Evolutionary conservation across 352 stramenopile genomes (phyloP), one percentile per base, ranked within the genome.

Genomic region (Globisporangium alternatum): DNA sequence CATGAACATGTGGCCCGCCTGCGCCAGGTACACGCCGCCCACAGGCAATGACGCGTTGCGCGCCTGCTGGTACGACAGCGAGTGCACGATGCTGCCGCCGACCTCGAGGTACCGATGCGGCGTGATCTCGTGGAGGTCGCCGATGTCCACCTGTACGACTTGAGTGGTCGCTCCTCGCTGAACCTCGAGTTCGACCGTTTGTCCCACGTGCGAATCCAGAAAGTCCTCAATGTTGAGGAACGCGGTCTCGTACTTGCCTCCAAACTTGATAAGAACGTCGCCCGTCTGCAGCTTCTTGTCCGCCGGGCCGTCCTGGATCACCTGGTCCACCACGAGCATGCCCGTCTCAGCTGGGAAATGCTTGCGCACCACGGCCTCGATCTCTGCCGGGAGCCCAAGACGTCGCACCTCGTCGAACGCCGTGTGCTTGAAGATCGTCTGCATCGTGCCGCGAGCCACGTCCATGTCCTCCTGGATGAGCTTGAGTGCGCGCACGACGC

Each of bases 1-100:
- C 69, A 95, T 89, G 56, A 98, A 88, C 89, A 98, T 97, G 74
- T 96, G 91, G 1, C 90, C 91, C 5, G 89, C 79, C 60, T 95
- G 84, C 2, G 90, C 89, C 62, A 97, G 64, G 73, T 95, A 96
- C 17, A 97, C 88, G 3, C 81, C 76, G 9, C 83, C 85, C 2
- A 91, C 77, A 0, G 81, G 75, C 10, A 96, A 65, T 33, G 89
- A 93, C 33, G 86, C 81, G 49, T 96, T 97, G 21, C 86, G 74
- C 19, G 88, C 87, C 73, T 96, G 86, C 54, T 96, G 86, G 62
- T 97, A 97, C 21, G 87, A 96, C 2, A 97, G 69, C 6, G 86
- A 81, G 63, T 97, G 91, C 17, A 97, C 75, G 62, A 97, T 92
- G 13, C 85, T 87, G 10, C 87, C 88, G 33, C 84, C 86, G 19